phyloP scores from a whole-genome alignment of 768 basidiomycete species.

The Gymnopilus junonius region DNA sequence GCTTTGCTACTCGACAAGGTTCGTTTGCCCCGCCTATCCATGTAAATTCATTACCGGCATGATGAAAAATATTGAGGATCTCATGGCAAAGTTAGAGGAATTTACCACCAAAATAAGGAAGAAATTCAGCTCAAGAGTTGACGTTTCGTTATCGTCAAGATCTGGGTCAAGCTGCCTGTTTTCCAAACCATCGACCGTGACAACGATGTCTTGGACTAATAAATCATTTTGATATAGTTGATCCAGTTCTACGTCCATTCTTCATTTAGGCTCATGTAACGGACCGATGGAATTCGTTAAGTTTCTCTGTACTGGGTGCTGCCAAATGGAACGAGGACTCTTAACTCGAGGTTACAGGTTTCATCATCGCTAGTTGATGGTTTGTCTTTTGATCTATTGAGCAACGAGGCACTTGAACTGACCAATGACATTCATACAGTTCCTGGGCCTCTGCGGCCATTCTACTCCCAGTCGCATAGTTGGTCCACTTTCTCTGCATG shows the following conservation, averaged over 20 bases:
- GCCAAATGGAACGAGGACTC: too few relatives aligned
- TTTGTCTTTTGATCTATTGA: neutral
- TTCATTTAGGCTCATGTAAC: too few relatives aligned
- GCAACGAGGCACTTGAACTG: neutral
- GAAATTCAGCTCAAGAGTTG: neutral
- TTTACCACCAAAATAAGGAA: neutral
- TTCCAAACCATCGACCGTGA: too few relatives aligned
- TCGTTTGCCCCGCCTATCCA: neutral
- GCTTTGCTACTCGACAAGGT: neutral
- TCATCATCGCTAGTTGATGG: neutral
- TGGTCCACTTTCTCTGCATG: too few relatives aligned
- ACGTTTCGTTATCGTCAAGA: too few relatives aligned
- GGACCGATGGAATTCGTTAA: too few relatives aligned
- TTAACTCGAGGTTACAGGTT: neutral
- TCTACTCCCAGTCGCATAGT: neutral
- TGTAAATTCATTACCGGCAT: too few relatives aligned
- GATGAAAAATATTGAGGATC: neutral
- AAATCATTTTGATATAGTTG: too few relatives aligned
- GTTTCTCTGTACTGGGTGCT: too few relatives aligned
- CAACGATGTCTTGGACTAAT: too few relatives aligned
- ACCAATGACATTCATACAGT: neutral
- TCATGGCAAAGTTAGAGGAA: neutral
- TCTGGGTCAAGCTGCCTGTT: too few relatives aligned
- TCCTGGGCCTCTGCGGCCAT: neutral
- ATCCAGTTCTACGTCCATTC: too few relatives aligned